Base-by-base conservation (phyloP, 345 rosid genomes). In the Aquilaria yunnanensis region DNA sequence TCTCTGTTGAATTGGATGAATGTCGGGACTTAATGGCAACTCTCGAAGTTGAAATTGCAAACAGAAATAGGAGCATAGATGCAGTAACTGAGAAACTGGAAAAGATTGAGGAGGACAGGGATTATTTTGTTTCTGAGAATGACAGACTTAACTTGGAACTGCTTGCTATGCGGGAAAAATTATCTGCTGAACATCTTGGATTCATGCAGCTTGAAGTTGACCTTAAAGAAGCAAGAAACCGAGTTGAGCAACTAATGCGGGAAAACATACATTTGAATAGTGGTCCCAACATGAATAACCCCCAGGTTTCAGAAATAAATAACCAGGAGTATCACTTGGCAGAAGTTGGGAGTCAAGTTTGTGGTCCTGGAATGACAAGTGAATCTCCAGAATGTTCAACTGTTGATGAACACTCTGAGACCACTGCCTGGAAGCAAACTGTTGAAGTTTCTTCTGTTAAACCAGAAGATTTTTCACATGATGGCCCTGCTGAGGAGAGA, bases 141-240 rank as follows among this genome's bases (percentile, higher is more conserved):
- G 74, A 85, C 72, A 83, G 70, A 66, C 83, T 87, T 70, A 72
- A 74, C 13, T 72, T 78, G 37, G 89, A 88, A 70, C 67, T 84
- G 56, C 74, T 75, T 78, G 66, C 66, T 65, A 78, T 83, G 63
- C 79, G 70, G 57, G 83, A 79, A 83, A 75, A 73, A 47, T 66
- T 85, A 51, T 67, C 90, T 60, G 56, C 67, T 16, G 78, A 78
- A 74, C 78, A 67, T 46, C 74, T 37, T 55, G 80, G 79, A 48
- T 61, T 51, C 53, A 37, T 60, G 67, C 78, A 12, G 71, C 71
- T 79, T 68, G 80, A 70, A 74, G 71, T 37, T 67, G 84, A 81
- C 33, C 66, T 81, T 57, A 77, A 72, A 63, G 85, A 77, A 78
- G 66, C 74, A 64, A 64, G 32, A 29, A 47, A 34, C 16, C 70